These are phyloP conservation scores for Aspergillus conjunctus DNA, from an alignment of 495 filamentous ascomycete species.

Conservation along the genomic window DNA sequence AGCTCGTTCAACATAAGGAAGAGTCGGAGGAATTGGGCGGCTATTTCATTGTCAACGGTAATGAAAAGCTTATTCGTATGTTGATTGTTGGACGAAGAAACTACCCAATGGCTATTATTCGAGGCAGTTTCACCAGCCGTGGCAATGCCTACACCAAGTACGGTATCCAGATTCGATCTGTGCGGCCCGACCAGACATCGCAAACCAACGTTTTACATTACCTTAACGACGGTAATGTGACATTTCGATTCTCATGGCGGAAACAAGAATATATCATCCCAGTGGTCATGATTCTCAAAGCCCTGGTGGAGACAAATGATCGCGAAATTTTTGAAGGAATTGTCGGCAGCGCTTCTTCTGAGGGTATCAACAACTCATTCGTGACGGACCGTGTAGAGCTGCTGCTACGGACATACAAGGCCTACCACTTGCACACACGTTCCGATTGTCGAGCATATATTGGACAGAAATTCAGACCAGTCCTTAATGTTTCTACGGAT, in stretches of 20 bases:
- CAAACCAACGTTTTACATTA: conserved; percentile 98
- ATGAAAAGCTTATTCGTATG: conserved; percentile 92
- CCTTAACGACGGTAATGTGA: conserved; percentile 90
- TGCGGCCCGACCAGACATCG: conserved; percentile 93
- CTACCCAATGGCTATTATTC: conserved; percentile 90
- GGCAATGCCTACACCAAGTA: conserved; percentile 83
- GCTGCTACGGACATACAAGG: conserved; percentile 88
- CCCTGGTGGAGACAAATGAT: conserved; percentile 92
- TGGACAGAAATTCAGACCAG: conserved; percentile 84
- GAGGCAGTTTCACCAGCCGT: conserved; percentile 82
- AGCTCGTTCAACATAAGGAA: conserved; percentile 83
- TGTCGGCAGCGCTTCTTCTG: conserved; percentile 70
- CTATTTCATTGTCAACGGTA: conserved; percentile 73
- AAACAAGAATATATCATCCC: conserved; percentile 95
- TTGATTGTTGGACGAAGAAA: conserved; percentile 86
- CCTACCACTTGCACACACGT: conserved; percentile 77
- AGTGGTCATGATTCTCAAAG: conserved; percentile 95
- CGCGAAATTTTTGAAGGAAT: conserved; percentile 92
- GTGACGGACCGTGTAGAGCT: conserved; percentile 93
- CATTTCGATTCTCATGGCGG: conserved; percentile 95
- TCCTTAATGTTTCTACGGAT: conserved; percentile 76
- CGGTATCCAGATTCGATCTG: conserved; percentile 87
- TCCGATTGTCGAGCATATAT: conserved; percentile 78
- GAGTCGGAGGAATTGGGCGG: conserved; percentile 92
- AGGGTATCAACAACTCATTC: conserved; percentile 84